These are phyloP conservation scores for Syzygium grande DNA, from an alignment of 345 rosid species.

Conservation along the genomic window DNA sequence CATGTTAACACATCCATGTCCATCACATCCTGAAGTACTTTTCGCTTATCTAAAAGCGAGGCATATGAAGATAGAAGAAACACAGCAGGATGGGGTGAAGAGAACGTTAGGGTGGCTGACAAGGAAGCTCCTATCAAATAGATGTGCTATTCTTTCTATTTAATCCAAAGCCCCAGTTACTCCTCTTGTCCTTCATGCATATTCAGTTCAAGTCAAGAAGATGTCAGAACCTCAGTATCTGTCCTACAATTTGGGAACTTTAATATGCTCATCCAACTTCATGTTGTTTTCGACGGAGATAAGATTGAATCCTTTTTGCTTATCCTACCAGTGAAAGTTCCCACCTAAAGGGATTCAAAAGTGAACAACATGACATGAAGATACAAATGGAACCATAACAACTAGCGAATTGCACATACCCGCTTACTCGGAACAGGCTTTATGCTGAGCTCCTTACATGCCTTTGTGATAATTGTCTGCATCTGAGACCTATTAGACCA, in stretches of 20 bases:
- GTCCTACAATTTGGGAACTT: neutral
- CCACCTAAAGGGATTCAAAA: neutral
- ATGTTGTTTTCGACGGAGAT: neutral
- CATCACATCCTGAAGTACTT: neutral
- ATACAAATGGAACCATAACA: neutral
- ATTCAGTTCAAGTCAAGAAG: neutral
- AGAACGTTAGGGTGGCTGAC: neutral
- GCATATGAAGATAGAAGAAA: neutral
- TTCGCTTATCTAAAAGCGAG: neutral
- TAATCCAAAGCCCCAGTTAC: neutral
- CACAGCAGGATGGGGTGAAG: neutral
- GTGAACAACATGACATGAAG: neutral
- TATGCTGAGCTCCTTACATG: conserved; percentile 73
- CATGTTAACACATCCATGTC: neutral
- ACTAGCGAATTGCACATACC: conserved; percentile 23
- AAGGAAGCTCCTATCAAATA: neutral
- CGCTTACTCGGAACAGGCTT: conserved; percentile 85
- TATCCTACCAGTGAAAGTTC: neutral
- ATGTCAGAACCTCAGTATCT: neutral
- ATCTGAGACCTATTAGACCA: conserved; percentile 64
- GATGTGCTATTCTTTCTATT: neutral
- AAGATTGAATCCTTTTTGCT: neutral
- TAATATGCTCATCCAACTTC: neutral
- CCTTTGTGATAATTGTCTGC: conserved; percentile 89
- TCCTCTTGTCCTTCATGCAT: neutral